Percentiles rank a stretch among this genome's conserved stretches.
These are phyloP conservation scores for Globisporangium cystogenes DNA, from an alignment of 352 stramenopile species.

Conservation along the genomic window DNA sequence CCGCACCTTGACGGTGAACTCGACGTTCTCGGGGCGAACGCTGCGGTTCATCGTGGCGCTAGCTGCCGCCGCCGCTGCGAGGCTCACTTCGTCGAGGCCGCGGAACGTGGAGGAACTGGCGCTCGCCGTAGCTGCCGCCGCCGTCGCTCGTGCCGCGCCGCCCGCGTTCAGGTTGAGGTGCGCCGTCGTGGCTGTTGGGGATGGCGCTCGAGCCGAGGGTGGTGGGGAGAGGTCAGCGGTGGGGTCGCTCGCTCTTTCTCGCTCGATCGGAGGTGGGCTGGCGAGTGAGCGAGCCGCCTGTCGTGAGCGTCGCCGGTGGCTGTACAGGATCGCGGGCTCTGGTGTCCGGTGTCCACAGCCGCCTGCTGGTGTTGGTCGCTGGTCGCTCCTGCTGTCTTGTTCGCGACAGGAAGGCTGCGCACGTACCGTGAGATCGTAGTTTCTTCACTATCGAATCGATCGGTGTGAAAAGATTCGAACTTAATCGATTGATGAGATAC, in stretches of 20 bases:
- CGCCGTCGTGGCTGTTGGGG: constrained; percentile 5
- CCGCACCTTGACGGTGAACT: constrained; percentile 93
- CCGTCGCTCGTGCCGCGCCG: constrained; percentile 1
- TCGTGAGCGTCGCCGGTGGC: not conserved
- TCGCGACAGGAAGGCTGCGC: not conserved
- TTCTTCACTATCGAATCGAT: not conserved
- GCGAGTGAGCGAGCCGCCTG: no score
- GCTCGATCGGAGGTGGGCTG: no score
- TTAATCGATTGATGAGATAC: no score
- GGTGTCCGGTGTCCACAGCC: not conserved
- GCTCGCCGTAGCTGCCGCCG: constrained; percentile 1
- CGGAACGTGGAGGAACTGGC: constrained; percentile 6
- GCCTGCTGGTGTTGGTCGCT: not conserved
- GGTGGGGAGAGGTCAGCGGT: not conserved
- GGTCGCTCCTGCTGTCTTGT: not conserved
- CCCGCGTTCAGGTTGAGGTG: constrained; percentile 10
- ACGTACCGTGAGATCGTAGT: not conserved
- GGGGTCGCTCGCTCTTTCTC: not conserved
- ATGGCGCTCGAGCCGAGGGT: not conserved
- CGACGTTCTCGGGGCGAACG: constrained; percentile 90
- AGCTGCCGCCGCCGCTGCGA: not conserved
- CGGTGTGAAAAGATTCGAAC: no score
- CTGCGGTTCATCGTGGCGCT: constrained; percentile 59
- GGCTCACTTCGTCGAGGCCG: constrained; percentile 13
- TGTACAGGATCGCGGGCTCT: not conserved